Conservation (phyloP, 495 filamentous ascomycete genomes). For the Aspergillus saccharolyticus region DNA sequence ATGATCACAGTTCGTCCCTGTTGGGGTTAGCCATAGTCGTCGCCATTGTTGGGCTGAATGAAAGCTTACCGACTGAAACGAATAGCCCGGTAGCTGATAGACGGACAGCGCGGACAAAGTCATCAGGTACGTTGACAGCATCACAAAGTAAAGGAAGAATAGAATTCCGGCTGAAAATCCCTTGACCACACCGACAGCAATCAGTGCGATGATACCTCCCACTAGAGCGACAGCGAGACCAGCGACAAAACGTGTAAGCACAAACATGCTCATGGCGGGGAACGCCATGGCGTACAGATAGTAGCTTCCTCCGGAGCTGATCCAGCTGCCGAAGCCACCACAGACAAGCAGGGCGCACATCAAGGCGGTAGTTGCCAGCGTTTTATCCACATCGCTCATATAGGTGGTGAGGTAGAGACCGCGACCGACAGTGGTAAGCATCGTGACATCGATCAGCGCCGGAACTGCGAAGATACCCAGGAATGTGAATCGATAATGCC, state of each 20-base stretch:
- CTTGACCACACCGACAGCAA: constrained; percentile 11
- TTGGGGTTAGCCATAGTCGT: background rate
- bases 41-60: background rate
- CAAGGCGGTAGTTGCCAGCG: constrained; percentile 13
- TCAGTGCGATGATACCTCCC: constrained; percentile 11
- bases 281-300: constrained; percentile 19
- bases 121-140: constrained; percentile 15
- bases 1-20: constrained; percentile 16
- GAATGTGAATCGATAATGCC: constrained; percentile 13
- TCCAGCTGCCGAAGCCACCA: constrained; percentile 17
- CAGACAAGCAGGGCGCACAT: constrained; percentile 16
- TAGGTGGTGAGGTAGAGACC: constrained; percentile 16
- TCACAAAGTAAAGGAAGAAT: constrained; percentile 18
- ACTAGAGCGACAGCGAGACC: constrained; percentile 9
- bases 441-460: constrained; percentile 13
- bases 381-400: constrained; percentile 17
- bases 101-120: constrained; percentile 9
- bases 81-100: constrained; percentile 15
- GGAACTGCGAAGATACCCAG: constrained; percentile 16
- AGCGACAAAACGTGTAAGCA: constrained; percentile 16
- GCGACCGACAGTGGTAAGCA: constrained; percentile 15
- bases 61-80: constrained; percentile 12
- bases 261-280: constrained; percentile 18
- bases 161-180: constrained; percentile 12
- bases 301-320: constrained; percentile 15